Percentiles rank a stretch among this genome's conserved stretches.
phyloP scores from a whole-genome alignment of 305 asterid genomes.

The Plantago coronopus region DNA sequence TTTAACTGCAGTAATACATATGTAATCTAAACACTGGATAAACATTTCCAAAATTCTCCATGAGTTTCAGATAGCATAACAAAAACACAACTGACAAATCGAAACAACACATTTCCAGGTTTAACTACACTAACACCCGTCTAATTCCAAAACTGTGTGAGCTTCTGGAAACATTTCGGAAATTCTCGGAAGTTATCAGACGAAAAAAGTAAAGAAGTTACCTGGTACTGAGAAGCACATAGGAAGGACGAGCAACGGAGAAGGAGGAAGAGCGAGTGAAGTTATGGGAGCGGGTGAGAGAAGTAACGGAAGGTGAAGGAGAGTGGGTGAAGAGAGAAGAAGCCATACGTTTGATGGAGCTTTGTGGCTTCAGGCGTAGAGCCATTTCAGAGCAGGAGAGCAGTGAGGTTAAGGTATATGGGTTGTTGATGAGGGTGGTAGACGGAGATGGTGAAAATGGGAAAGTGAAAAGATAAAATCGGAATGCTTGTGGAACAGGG shows the following conservation, averaged over 20 bases:
- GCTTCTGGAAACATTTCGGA: too few species aligned
- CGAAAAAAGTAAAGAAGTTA: constrained; percentile 1
- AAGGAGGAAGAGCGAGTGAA: constrained; percentile 29
- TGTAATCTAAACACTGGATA: too few species aligned
- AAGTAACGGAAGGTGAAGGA: constrained; percentile 28
- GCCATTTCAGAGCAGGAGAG: constrained; percentile 34
- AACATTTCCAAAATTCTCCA: too few species aligned
- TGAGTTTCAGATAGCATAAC: too few species aligned
- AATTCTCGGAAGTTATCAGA: neutral
- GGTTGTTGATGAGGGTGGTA: neutral
- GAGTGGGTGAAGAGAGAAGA: constrained; percentile 33
- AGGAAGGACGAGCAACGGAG: constrained; percentile 35
- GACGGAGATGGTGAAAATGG: neutral
- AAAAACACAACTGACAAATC: too few species aligned
- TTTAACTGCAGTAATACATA: too few species aligned
- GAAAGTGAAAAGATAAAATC: too few species aligned
- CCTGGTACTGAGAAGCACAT: constrained; percentile 38
- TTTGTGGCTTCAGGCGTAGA: constrained; percentile 42
- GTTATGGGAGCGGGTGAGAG: constrained; percentile 25
- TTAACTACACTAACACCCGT: too few species aligned
- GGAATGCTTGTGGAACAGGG: too few species aligned
- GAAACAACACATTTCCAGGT: too few species aligned
- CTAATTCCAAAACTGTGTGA: neutral
- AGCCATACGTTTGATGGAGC: constrained; percentile 50
- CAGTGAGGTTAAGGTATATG: too few species aligned